Base-by-base conservation (phyloP, 1,139 yeast species). In the Wickerhamomyces sp. region DNA sequence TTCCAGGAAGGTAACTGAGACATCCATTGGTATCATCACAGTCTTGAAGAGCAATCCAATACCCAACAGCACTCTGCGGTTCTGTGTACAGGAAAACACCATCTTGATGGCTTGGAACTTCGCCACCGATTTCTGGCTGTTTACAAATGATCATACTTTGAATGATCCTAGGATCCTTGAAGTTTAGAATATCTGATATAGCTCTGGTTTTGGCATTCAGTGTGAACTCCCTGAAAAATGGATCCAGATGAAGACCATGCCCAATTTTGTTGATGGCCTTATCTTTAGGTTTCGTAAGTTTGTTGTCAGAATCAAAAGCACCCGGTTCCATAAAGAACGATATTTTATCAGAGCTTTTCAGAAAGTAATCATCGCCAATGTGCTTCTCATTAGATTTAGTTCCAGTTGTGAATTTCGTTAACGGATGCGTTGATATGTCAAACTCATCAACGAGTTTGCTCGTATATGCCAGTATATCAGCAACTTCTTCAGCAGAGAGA, bases 131-230 rank as follows among this genome's bases (percentile, higher is more conserved):
- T 36, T 68, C 70, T 0, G 93, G 89, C 51, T 83, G 93, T 52
- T 84, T 84, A 59, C 84, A 80, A 30, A 84, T 81, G 25, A 82
- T 63, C 95, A 84, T 84, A 42, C 86, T 76, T 55, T 84, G 94
- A 30, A 84, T 64, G 2, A 85, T 83, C 21, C 83, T 61, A 0
- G 94, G 88, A 39, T 83, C 88, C 28, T 61, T 46, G 47, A 70
- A 78, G 0, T 70, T 66, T 35, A 84, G 59, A 26, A 71, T 66
- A 9, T 56, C 52, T 11, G 82, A 84, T 29, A 84, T 72, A 0
- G 55, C 68, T 28, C 65, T 57, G 11, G 81, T 72, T 24, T 72
- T 66, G 1, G 55, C 61, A 37, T 70, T 72, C 32, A 78, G 65
- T 0, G 93, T 78, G 20, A 76, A 56, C 8, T 61, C 45, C 15